Evolutionary conservation across 331 rosid species (phyloP), one percentile per base, ranked within the genome.

Genomic region (Cydonia oblonga): DNA sequence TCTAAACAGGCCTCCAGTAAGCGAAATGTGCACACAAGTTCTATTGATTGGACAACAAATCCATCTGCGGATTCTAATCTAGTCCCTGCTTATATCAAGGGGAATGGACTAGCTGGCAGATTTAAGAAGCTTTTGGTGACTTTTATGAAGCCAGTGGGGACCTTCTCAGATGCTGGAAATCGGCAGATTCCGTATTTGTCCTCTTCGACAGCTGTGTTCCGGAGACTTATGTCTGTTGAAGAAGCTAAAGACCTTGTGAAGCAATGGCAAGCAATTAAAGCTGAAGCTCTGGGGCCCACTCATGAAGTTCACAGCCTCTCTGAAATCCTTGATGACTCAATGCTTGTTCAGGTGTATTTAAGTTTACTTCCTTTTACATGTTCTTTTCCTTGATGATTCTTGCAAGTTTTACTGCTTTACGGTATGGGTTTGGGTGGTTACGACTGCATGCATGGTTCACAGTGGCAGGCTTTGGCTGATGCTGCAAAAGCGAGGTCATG

Each of bases 401-500:
- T 29, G 44, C 25, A 51, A 26, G 16, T 25, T 10, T 32, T 68
- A 68, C 15, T 44, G 33, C 19, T 67, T 67, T 66, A 44, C 20
- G 16, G 23, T 32, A 30, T 8, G 35, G 58, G 29, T 69, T 51
- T 16, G 73, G 54, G 18, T 7, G 26, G 25, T 52, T 60, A 38
- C 24, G 29, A 12, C 28, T 49, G 28, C 46, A 2, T 56, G 33
- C 59, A 44, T 77, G 69, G 32, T 79, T 83, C 73, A 62, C 83
- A 93, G 97, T 93, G 98, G 98, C 86, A 88, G 81, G 88, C 78
- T 70, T 75, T 93, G 89, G 98, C 97, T 73, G 89, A 86, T 79
- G 80, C 90, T 78, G 98, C 98, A 29, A 85, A 79, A 80, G 85
- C 85, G 68, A 86, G 76, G 86, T 89, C 85, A 51, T 93, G 98